These are phyloP conservation scores for Cyberlindnera mycetangii DNA, from an alignment of 805 yeast species.

Conservation along the genomic window DNA sequence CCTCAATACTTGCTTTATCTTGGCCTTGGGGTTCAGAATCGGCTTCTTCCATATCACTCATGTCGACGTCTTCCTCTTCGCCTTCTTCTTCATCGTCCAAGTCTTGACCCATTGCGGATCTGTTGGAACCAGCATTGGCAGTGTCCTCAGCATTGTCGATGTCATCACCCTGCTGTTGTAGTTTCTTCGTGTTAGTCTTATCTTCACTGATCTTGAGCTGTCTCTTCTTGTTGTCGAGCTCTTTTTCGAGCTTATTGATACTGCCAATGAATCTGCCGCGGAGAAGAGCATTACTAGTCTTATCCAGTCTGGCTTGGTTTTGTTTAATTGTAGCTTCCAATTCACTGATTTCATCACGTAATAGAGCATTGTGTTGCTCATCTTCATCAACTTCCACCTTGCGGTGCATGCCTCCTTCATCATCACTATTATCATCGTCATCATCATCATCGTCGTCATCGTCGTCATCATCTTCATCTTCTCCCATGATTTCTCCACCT, in stretches of 20 bases:
- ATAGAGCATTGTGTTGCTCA: conserved; percentile 64
- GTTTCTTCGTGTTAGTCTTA: conserved; percentile 24
- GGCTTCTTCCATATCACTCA: conserved; percentile 27
- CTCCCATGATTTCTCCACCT: conserved; percentile 23
- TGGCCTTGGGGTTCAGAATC: conserved; percentile 10
- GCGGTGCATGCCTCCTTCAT: conserved; percentile 29
- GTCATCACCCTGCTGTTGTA: conserved; percentile 17
- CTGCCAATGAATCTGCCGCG: conserved; percentile 82
- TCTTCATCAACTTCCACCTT: conserved; percentile 37
- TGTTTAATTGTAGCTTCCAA: conserved; percentile 72
- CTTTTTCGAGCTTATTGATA: conserved; percentile 72
- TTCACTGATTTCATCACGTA: conserved; percentile 84
- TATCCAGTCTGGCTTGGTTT: conserved; percentile 67
- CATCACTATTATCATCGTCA: conserved; percentile 33
- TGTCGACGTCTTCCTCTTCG: conserved; percentile 35
- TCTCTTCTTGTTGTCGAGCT: conserved; percentile 74
- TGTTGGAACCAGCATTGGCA: conserved; percentile 30
- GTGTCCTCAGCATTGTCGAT: neutral
- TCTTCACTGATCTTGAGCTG: conserved; percentile 48
- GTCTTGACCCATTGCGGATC: conserved; percentile 28
- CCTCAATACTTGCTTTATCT: conserved; percentile 4
- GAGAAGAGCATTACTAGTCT: conserved; percentile 80
- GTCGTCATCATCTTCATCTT: conserved; percentile 27
- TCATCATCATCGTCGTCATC: conserved; percentile 37
- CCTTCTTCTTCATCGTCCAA: conserved; percentile 32